Conservation (phyloP, 2,329 filamentous ascomycete genomes). For the Ascochyta koolunga region DNA sequence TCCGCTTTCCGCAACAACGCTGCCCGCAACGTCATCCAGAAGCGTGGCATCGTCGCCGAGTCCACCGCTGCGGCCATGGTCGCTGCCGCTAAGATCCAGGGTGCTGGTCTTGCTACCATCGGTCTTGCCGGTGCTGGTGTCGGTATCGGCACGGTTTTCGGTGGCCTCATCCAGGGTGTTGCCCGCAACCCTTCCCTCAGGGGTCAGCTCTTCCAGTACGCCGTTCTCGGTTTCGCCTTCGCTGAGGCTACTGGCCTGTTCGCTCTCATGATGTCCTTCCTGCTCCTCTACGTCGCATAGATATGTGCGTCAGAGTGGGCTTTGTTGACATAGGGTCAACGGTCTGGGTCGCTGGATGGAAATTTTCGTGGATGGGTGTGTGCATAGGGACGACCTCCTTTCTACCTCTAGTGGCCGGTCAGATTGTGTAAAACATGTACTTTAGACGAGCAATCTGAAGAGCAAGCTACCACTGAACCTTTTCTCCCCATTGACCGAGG, state of each 20-base stretch:
- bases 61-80: slow-evolving; percentile 51
- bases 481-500: slow-evolving; percentile 37
- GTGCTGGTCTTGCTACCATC: slow-evolving; percentile 71
- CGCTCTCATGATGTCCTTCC: slow-evolving; percentile 59
- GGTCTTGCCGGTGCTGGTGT: slow-evolving; percentile 93
- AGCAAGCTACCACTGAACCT: slow-evolving; percentile 48
- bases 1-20: slow-evolving; percentile 50
- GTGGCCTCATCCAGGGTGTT: slow-evolving; percentile 84
- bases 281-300: slow-evolving; percentile 52
- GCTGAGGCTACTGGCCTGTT: slow-evolving; percentile 82
- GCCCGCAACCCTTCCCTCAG: slow-evolving; percentile 93
- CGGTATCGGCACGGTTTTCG: slow-evolving; percentile 95
- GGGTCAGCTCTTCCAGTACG: slow-evolving; percentile 94
- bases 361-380: slow-evolving; percentile 49
- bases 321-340: slow-evolving; percentile 39
- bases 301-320: slow-evolving; percentile 43
- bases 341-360: slow-evolving; percentile 45
- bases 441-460: slow-evolving; percentile 52
- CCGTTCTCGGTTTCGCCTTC: slow-evolving; percentile 95
- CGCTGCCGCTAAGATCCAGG: slow-evolving; percentile 52
- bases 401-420: slow-evolving; percentile 50
- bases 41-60: slow-evolving; percentile 51
- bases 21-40: slow-evolving; percentile 49
- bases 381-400: slow-evolving; percentile 48
- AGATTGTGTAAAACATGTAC: slow-evolving; percentile 54